Evolutionary conservation across 192 early-diverging fungal genomes (phyloP).

Genomic region (Coemansia javaensis): DNA sequence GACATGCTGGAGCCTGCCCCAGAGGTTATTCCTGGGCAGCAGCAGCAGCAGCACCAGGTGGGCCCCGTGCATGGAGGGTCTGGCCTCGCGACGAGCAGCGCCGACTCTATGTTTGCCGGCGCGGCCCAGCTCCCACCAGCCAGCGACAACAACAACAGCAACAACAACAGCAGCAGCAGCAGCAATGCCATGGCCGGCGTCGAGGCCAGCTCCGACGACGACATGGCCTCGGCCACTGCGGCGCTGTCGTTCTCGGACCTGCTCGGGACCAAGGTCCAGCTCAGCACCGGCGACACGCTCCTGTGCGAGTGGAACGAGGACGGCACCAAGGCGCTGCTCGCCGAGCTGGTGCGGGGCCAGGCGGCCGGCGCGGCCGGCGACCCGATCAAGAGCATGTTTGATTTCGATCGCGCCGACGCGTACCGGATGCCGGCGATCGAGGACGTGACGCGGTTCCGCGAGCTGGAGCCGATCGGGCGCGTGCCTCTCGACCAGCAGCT

Average conservation of each 20-base stretch:
- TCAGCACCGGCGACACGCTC: conserved; percentile 43
- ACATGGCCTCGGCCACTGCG: conserved; percentile 26
- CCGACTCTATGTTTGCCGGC: too few species aligned
- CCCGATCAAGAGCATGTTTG: conserved; percentile 13
- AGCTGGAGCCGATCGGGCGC: conserved; percentile 5
- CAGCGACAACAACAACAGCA: too few species aligned
- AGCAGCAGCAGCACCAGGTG: too few species aligned
- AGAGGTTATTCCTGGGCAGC: too few species aligned
- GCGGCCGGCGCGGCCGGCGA: background rate
- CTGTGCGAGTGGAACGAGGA: conserved; percentile 41
- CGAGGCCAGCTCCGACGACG: conserved; percentile 12
- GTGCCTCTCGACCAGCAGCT: conserved; percentile 4
- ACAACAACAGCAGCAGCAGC: too few species aligned
- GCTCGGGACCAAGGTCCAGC: conserved; percentile 8
- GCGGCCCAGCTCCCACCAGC: too few species aligned
- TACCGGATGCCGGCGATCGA: conserved; percentile 38
- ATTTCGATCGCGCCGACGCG: conserved; percentile 22
- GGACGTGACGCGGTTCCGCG: conserved; percentile 24
- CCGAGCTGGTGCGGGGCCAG: conserved; percentile 7
- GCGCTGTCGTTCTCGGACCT: conserved; percentile 25
- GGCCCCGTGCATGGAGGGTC: too few species aligned
- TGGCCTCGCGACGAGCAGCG: too few species aligned
- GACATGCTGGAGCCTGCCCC: too few species aligned
- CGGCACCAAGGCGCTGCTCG: conserved; percentile 16
- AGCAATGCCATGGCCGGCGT: background rate